phyloP scores from a whole-genome alignment of 2,329 filamentous ascomycete genomes.

The Botrytis medusae region DNA sequence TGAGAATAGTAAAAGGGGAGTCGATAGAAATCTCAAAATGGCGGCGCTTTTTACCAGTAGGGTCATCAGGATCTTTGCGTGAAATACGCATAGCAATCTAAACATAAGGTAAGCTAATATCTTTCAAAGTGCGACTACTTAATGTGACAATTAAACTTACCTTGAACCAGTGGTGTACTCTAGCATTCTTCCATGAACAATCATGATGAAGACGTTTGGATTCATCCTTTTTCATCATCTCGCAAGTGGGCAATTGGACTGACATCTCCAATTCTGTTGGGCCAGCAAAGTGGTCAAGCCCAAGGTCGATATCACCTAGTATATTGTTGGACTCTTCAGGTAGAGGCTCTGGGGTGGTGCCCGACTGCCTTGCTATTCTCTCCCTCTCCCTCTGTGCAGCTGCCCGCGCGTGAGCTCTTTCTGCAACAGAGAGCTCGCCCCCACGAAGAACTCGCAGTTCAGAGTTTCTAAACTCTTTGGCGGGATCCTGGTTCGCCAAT shows the following conservation, averaged over 20 bases:
- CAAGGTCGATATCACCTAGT: slow-evolving; percentile 58
- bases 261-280: slow-evolving; percentile 76
- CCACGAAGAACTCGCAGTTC: slow-evolving; percentile 65
- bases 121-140: not conserved
- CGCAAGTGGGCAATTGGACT: slow-evolving; percentile 70
- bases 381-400: slow-evolving; percentile 42
- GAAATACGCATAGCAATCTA: slow-evolving; percentile 74
- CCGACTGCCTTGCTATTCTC: slow-evolving; percentile 54
- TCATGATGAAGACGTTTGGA: slow-evolving; percentile 65
- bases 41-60: slow-evolving; percentile 56
- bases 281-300: slow-evolving; percentile 55
- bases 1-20: slow-evolving; percentile 73
- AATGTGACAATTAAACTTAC: slow-evolving; percentile 42
- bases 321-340: slow-evolving; percentile 54
- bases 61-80: slow-evolving; percentile 63
- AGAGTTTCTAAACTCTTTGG: slow-evolving; percentile 65
- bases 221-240: slow-evolving; percentile 63
- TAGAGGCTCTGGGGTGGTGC: slow-evolving; percentile 44
- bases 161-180: slow-evolving; percentile 79
- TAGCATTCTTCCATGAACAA: slow-evolving; percentile 71
- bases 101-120: not conserved
- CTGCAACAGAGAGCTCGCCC: slow-evolving; percentile 61
- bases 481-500: slow-evolving; percentile 60
- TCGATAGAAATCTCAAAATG: slow-evolving; percentile 79
- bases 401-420: slow-evolving; percentile 33